Base-by-base conservation (phyloP, 1,139 yeast genomes). In the Suhomyces ambrosiae region DNA sequence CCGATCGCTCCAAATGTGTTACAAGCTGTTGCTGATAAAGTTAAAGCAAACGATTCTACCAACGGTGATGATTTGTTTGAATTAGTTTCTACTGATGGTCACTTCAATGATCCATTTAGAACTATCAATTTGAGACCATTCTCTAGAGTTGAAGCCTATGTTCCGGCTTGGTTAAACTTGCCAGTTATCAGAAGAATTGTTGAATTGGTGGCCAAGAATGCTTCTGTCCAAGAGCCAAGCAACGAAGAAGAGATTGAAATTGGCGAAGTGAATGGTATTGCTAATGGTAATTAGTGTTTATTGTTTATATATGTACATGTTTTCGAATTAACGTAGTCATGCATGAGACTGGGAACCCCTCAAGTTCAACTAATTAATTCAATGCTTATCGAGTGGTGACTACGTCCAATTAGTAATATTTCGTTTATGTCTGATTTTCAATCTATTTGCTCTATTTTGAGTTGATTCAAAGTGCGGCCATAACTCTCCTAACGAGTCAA, bases 121-220 rank as follows among this genome's bases (percentile, higher is more conserved):
- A 76, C 82, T 45, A 85, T 88, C 40, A 86, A 80, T 43, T 83
- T 94, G 33, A 79, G 98, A 53, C 90, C 88, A 38, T 82, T 92
- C 62, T 80, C 87, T 40, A 79, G 89, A 57, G 90, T 94, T 35
- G 97, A 92, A 65, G 95, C 97, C 2, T 92, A 90, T 56, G 95
- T 94, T 45, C 99, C 99, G 27, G 94, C 95, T 2, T 86, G 95
- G 88, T 71, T 90, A 64, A 87, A 85, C 49, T 79, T 89, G 48
- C 97, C 97, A 30, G 83, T 80, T 26, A 82, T 94, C 32, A 85
- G 95, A 68, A 76, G 94, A 61, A 81, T 92, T 37, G 88, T 90
- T 28, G 97, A 89, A 59, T 73, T 92, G 52, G 95, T 92, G 23
- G 92, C 97, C 7, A 82, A 80, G 63, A 84, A 83, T 56, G 94